Evolutionary conservation across 2,329 filamentous ascomycete genomes (phyloP), one percentile per base, ranked within the genome.

Genomic region (Monilinia aucupariae): DNA sequence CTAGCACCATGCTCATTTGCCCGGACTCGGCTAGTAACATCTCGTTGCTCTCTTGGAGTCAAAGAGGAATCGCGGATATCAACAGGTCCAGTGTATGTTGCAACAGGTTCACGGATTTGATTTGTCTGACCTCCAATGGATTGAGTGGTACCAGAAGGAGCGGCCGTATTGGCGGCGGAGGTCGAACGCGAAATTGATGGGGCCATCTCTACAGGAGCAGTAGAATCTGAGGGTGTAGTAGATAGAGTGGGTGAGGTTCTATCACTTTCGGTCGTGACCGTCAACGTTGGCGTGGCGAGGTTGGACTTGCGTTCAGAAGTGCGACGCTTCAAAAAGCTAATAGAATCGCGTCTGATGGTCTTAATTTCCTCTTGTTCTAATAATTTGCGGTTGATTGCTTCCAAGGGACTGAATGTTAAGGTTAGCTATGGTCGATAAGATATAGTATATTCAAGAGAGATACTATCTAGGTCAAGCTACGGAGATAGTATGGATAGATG

Each of bases 361-460:
- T 63, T 64, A 37, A 48, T 50, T 43, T 47, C 52, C 20, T 50
- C 41, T 48, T 62, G 22, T n/a, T 60, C 47, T 58, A 56, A 43
- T 55, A 58, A 37, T 20, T 58, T 58, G 30, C 54, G 39, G 22
- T 22, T 47, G 20, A 37, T 48, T 25, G 22, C 45, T 41, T 63
- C 32, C 15, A 25, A 39, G 9, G 25, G 56, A 22, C 47, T 60
- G 25, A 15, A 43, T 39, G 13, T 52, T 22, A 13, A 22, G 30
- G 54, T 58, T 13, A 58, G 54, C n/a, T 25, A 20, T 58, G 54
- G 27, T 48, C 22, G 39, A 17, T 34, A 34, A n/a, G 1, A 20
- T 30, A 43, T 4, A n/a, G 2, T 32, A 20, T 30, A 20, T 45
- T 22, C 3, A 15, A 17, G 27, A 15, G 7, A 12, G 27, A 2